phyloP scores from a whole-genome alignment of 805 yeast genomes.

The Ogataea neopini region DNA sequence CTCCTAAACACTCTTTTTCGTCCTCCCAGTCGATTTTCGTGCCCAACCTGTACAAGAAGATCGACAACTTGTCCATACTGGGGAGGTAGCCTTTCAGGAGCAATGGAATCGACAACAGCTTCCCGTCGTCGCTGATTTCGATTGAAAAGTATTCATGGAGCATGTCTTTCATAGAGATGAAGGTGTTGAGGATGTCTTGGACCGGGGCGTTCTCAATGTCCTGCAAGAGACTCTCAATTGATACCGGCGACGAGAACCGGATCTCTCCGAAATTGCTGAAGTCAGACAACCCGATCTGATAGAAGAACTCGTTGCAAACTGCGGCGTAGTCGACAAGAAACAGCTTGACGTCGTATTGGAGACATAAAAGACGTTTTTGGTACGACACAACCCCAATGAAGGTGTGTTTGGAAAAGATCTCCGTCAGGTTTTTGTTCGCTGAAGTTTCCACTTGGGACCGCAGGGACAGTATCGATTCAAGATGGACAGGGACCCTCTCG shows the following conservation, averaged over 20 bases:
- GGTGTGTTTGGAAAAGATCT: constrained; percentile 65
- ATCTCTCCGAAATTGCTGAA: constrained; percentile 80
- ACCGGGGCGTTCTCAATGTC: constrained; percentile 27
- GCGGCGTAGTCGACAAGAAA: constrained; percentile 81
- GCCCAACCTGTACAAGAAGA: constrained; percentile 64
- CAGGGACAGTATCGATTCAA: constrained; percentile 61
- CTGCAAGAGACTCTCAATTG: constrained; percentile 36
- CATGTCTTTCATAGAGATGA: constrained; percentile 68
- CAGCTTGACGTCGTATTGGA: constrained; percentile 79
- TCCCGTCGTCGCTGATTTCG: constrained; percentile 35
- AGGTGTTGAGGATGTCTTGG: constrained; percentile 13
- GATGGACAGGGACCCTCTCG: constrained; percentile 37
- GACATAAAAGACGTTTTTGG: constrained; percentile 66
- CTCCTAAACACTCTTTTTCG: constrained; percentile 69
- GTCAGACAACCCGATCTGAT: constrained; percentile 75
- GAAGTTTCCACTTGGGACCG: constrained; percentile 48
- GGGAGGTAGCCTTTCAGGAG: constrained; percentile 67
- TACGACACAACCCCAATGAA: constrained; percentile 85
- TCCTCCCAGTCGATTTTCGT: constrained; percentile 60
- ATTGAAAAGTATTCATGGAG: constrained; percentile 75
- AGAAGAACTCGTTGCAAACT: constrained; percentile 66
- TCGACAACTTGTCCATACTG: constrained; percentile 59
- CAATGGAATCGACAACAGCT: constrained; percentile 62
- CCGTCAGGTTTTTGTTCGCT: constrained; percentile 57
- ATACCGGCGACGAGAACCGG: constrained; percentile 35